phyloP scores from a whole-genome alignment of 768 basidiomycete genomes.

The Daedaleopsis nitida region DNA sequence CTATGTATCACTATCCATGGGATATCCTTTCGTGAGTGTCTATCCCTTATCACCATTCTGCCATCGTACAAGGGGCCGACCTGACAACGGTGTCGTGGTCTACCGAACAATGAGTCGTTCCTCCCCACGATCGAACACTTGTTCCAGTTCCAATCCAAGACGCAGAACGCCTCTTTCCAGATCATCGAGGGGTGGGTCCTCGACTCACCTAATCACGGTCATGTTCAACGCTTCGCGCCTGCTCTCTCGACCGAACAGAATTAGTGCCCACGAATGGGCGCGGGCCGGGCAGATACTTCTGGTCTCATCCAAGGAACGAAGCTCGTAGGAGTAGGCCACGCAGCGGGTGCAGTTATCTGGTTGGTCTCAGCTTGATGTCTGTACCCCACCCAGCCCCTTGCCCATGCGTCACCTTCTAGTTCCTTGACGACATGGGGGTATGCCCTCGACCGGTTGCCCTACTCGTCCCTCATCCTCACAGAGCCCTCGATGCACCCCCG shows the following conservation, averaged over 20 bases:
- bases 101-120: slow-evolving; percentile 1
- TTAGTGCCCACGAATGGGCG: not conserved
- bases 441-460: slow-evolving; percentile 1
- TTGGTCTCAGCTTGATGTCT: not conserved
- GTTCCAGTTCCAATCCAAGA: not conserved
- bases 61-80: too few species aligned
- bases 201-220: slow-evolving; percentile 16
- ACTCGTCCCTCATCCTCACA: slow-evolving; percentile 8
- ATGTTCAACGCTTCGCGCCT: slow-evolving; percentile 3
- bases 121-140: slow-evolving; percentile 5
- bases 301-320: not conserved
- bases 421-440: not conserved
- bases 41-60: not conserved
- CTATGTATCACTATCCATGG: not conserved
- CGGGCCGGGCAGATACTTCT: not conserved
- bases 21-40: not conserved
- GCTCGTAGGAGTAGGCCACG: slow-evolving; percentile 7
- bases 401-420: not conserved
- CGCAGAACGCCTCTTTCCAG: not conserved
- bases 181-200: slow-evolving; percentile 8
- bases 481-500: slow-evolving; percentile 13
- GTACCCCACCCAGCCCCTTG: not conserved
- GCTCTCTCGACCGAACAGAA: not conserved
- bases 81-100: too few species aligned
- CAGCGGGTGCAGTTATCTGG: not conserved